phyloP scores from a whole-genome alignment of 2,329 filamentous ascomycete genomes.

The Arthrocladium fulminans region DNA sequence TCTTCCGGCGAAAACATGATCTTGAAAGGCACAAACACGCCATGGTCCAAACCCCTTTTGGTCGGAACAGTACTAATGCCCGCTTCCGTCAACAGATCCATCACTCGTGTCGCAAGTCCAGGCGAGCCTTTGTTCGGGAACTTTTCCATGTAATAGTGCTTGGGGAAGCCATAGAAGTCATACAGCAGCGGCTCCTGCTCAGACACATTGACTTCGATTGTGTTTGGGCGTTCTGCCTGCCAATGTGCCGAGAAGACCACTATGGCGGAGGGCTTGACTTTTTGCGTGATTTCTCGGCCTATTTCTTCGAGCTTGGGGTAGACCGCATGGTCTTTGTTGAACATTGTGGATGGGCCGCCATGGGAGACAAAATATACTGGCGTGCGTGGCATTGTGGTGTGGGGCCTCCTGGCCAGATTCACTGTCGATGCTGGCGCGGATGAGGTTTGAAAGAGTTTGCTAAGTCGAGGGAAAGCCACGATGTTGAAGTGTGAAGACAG shows the following conservation, averaged over 20 bases:
- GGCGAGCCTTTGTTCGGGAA: constrained; percentile 57
- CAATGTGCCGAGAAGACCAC: constrained; percentile 73
- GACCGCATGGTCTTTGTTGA: constrained; percentile 58
- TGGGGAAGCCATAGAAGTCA: constrained; percentile 66
- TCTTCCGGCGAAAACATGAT: constrained; percentile 49
- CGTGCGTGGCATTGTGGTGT: constrained; percentile 26
- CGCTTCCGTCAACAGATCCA: constrained; percentile 45
- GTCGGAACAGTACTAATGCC: constrained; percentile 53
- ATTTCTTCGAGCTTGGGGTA: constrained; percentile 56
- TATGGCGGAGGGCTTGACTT: constrained; percentile 61
- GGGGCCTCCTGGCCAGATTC: neutral
- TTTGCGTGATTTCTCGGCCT: constrained; percentile 60
- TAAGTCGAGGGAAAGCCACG: neutral
- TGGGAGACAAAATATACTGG: constrained; percentile 47
- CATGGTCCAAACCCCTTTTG: constrained; percentile 62
- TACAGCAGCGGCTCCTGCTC: constrained; percentile 60
- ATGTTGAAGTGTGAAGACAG: neutral
- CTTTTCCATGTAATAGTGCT: constrained; percentile 58
- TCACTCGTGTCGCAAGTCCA: constrained; percentile 50
- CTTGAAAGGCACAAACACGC: constrained; percentile 63
- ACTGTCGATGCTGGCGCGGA: neutral
- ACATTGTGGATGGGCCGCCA: constrained; percentile 55
- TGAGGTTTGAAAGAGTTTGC: neutral
- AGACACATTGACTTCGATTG: constrained; percentile 57
- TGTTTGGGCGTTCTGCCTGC: constrained; percentile 46